Conservation (phyloP, 805 yeast species). For the Kuraishia cidri region DNA sequence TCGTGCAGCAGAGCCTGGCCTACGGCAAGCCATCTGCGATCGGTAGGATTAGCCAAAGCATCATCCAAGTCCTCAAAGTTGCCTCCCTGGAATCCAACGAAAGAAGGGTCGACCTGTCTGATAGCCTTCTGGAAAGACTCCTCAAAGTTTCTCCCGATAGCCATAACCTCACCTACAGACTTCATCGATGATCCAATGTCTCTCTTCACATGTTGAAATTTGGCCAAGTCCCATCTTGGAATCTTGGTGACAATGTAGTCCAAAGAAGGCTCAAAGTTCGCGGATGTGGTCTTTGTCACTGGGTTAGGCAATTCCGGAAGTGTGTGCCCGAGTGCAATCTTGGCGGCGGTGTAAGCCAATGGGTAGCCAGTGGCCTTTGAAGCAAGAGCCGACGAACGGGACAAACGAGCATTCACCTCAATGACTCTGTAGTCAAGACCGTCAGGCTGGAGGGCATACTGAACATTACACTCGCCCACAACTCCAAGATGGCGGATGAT, state of each 20-base stretch:
- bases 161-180: constrained; percentile 99
- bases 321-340: constrained; percentile 90
- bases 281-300: constrained; percentile 91
- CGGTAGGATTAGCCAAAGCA: constrained; percentile 79
- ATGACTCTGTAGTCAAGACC: constrained; percentile 93
- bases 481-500: constrained; percentile 97
- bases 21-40: constrained; percentile 95
- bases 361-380: constrained; percentile 99
- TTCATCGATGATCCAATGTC: constrained; percentile 95
- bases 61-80: constrained; percentile 69
- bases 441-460: constrained; percentile 93
- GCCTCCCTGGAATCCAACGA: constrained; percentile 86
- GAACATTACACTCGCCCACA: constrained; percentile 98
- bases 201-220: constrained; percentile 92
- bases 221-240: constrained; percentile 96
- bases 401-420: constrained; percentile 95
- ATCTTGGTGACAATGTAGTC: constrained; percentile 96
- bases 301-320: constrained; percentile 94
- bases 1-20: constrained; percentile 95
- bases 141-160: constrained; percentile 95
- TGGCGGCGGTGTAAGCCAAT: constrained; percentile 97
- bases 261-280: constrained; percentile 93
- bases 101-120: constrained; percentile 90
- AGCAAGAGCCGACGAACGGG: constrained; percentile 96
- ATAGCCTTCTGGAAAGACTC: constrained; percentile 97